Evolutionary conservation across 192 early-diverging fungal genomes (phyloP).

Genomic region (Jimgerdemannia flammicorona): DNA sequence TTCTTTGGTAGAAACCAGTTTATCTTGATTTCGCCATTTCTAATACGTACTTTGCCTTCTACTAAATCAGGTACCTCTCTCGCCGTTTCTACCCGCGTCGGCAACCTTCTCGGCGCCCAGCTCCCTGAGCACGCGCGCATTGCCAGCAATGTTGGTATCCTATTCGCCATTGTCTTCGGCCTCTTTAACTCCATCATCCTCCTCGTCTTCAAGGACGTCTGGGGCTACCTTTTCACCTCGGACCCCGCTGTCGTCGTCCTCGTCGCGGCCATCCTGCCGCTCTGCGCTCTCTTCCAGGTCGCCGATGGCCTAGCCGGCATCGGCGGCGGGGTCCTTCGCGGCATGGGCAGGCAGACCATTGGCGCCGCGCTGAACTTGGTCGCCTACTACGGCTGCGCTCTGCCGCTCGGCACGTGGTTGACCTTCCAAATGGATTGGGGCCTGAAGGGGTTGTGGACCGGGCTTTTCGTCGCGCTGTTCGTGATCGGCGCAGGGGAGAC

Average conservation of each 20-base stretch:
- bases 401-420: slow-evolving; percentile 60
- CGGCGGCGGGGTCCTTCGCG: slow-evolving; percentile 67
- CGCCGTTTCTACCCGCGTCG: slow-evolving; percentile 78
- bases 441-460: slow-evolving; percentile 61
- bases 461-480: slow-evolving; percentile 43
- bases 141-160: slow-evolving; percentile 45
- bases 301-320: slow-evolving; percentile 61
- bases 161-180: slow-evolving; percentile 49
- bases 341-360: slow-evolving; percentile 71
- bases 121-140: slow-evolving; percentile 44
- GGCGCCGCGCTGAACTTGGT: slow-evolving; percentile 55
- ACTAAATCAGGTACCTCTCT: slow-evolving; percentile 48
- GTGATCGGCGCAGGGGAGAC: slow-evolving; percentile 7
- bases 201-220: slow-evolving; percentile 40
- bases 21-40: too few relatives aligned
- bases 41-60: too few relatives aligned
- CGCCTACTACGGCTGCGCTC: slow-evolving; percentile 63
- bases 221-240: slow-evolving; percentile 67
- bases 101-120: slow-evolving; percentile 65
- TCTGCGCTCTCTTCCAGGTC: slow-evolving; percentile 77
- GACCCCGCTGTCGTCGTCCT: slow-evolving; percentile 64
- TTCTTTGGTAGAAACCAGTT: too few relatives aligned
- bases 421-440: slow-evolving; percentile 52
- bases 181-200: slow-evolving; percentile 47
- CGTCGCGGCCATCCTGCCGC: slow-evolving; percentile 72